These are phyloP conservation scores for Erigeron canadensis DNA, from an alignment of 129 eudicot species.

Conservation along the genomic window DNA sequence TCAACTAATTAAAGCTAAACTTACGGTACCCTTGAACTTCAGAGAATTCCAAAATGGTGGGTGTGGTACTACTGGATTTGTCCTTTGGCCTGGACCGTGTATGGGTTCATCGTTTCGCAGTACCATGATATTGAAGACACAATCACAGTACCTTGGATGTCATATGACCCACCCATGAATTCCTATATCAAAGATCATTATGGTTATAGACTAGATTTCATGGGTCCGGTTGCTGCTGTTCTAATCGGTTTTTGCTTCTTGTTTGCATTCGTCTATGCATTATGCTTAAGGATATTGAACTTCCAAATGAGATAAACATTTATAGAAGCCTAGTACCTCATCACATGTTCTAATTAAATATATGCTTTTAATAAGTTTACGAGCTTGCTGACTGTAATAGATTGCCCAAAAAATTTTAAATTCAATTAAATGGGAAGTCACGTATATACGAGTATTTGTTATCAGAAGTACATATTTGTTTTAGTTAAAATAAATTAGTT, in stretches of 20 bases:
- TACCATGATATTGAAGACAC: constrained; percentile 49
- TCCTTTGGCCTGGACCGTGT: constrained; percentile 80
- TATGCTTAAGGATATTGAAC: constrained; percentile 58
- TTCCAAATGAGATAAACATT: constrained; percentile 67
- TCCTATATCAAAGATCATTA: constrained; percentile 43
- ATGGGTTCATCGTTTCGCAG: constrained; percentile 63
- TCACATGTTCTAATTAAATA: no score
- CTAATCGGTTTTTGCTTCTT: constrained; percentile 57
- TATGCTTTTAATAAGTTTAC: no score
- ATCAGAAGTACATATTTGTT: no score
- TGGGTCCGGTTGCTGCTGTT: constrained; percentile 69
- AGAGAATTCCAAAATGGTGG: constrained; percentile 88
- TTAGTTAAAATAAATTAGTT: no score
- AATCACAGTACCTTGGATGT: constrained; percentile 47
- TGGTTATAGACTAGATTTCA: constrained; percentile 62
- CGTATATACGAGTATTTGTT: no score
- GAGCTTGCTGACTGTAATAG: no score
- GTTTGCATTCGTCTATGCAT: constrained; percentile 62
- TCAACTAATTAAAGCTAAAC: neutral
- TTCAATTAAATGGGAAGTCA: no score
- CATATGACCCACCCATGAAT: constrained; percentile 33
- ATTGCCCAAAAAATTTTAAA: no score
- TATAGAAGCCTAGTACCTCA: no score
- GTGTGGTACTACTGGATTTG: constrained; percentile 77
- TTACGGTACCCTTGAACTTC: constrained; percentile 12